Evolutionary conservation across 129 eudicot genomes (phyloP).

Genomic region (Arctium minus): DNA sequence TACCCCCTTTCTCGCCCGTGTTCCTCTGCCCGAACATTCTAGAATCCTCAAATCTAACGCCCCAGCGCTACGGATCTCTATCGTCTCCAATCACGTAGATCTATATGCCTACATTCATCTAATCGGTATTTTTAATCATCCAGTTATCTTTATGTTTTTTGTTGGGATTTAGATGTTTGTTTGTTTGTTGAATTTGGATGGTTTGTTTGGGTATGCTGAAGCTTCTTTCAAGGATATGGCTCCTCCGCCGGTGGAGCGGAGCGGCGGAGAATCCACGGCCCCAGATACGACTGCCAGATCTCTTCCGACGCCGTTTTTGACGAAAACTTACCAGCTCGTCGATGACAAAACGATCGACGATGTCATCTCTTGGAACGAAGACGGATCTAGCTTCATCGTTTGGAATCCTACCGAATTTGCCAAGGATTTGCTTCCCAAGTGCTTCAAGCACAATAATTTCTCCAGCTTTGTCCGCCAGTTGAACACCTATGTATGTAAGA

Average conservation of each 20-base stretch:
- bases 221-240: slow-evolving; percentile 22
- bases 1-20: background rate
- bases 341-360: slow-evolving; percentile 67
- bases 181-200: slow-evolving; percentile 4
- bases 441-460: slow-evolving; percentile 85
- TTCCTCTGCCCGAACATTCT: slow-evolving; percentile 49
- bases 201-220: slow-evolving; percentile 6
- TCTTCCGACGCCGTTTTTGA: slow-evolving; percentile 80
- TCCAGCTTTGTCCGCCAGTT: slow-evolving; percentile 92
- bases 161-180: slow-evolving; percentile 2
- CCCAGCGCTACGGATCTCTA: slow-evolving; percentile 1
- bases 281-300: slow-evolving; percentile 49
- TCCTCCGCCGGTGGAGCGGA: slow-evolving; percentile 49
- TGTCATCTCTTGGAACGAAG: slow-evolving; percentile 83
- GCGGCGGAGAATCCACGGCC: slow-evolving; percentile 45
- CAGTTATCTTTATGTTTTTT: background rate
- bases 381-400: slow-evolving; percentile 84
- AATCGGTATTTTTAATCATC: background rate
- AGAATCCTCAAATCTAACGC: slow-evolving; percentile 38
- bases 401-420: slow-evolving; percentile 88
- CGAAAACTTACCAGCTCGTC: slow-evolving; percentile 78
- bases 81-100: slow-evolving; percentile 5
- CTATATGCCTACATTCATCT: background rate
- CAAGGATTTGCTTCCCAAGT: slow-evolving; percentile 74
- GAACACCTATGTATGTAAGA: slow-evolving; percentile 86